Base-by-base conservation (phyloP, 139 green algal genomes). In the Chlorella sp. region DNA sequence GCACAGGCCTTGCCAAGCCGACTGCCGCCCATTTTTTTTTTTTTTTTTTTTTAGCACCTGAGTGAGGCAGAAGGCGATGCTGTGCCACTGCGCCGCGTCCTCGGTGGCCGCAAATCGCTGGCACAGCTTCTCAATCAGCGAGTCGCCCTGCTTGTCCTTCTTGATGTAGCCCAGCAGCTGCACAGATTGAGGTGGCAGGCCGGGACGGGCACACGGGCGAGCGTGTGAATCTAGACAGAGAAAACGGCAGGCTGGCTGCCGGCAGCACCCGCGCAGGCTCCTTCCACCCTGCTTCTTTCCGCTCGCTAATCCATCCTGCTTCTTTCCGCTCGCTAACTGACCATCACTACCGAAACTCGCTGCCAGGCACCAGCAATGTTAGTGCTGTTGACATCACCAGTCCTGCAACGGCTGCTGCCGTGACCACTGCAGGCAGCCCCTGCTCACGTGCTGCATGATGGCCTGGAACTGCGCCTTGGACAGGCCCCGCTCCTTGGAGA, bases 1-100 rank as follows among this genome's bases (percentile, higher is more conserved):
- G 21, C 73, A 80, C 0, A 48, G 28, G 73, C 37, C 34, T 19
- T n/a, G 66, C 22, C 11, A 15, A 30, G 4, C 39, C n/a, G 18
- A 5, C 80, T 19, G 22, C 5, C 19, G 0, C 77, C 57, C 32
- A 26, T n/a, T n/a, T n/a, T n/a, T n/a, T n/a, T n/a, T n/a, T n/a
- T n/a, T n/a, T n/a, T n/a, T n/a, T n/a, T n/a, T n/a, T n/a, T n/a
- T n/a, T n/a, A 64, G 1, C 64, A 88, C 84, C 93, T 96, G 93
- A 0, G 85, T 91, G 18, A 99, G 88, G 93, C 97, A 99, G 91
- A 96, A 98, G n/a, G 96, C 97, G 39, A 99, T 91, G 83, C 95
- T 91, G 66, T 95, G 94, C 97, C 95, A 98, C 90, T 97, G 93
- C 24, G 48, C 60, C 22, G 37, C 39, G 60, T 93, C 87, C 34